Conservation (phyloP, 1,139 yeast species). For the Kodamaea sp. region DNA sequence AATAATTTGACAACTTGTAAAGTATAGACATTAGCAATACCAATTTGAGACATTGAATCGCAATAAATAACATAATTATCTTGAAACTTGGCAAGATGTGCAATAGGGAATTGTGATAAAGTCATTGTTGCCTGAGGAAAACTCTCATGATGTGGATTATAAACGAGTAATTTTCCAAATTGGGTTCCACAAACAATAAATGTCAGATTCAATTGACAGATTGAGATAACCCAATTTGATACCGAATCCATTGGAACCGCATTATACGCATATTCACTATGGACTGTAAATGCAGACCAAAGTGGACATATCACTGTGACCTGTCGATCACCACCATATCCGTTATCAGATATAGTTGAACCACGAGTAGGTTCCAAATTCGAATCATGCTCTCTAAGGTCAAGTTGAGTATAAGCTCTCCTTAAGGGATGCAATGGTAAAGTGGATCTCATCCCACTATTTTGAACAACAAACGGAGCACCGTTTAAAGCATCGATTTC, state of each 20-base stretch:
- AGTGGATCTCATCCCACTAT: conserved; percentile 7
- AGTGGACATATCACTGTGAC: conserved; percentile 18
- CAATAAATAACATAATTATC: conserved; percentile 22
- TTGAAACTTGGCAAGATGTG: conserved; percentile 17
- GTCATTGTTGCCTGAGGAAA: conserved; percentile 11
- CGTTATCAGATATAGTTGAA: neutral
- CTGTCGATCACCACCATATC: conserved; percentile 14
- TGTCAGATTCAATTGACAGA: conserved; percentile 14
- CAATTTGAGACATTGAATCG: conserved; percentile 34
- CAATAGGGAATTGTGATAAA: conserved; percentile 30
- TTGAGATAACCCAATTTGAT: conserved; percentile 22
- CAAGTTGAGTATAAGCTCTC: conserved; percentile 12
- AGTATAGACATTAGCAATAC: conserved; percentile 24
- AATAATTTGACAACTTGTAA: conserved; percentile 19
- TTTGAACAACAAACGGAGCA: conserved; percentile 4
- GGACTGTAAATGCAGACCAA: conserved; percentile 20
- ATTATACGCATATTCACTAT: conserved; percentile 17
- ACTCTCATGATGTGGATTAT: conserved; percentile 17
- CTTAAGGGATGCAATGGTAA: conserved; percentile 8
- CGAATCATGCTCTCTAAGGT: conserved; percentile 6
- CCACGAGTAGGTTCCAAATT: neutral
- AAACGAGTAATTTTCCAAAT: conserved; percentile 29
- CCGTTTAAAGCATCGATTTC: conserved; percentile 13
- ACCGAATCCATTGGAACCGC: conserved; percentile 19
- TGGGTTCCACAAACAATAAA: conserved; percentile 32